Conservation (phyloP, 805 yeast genomes). For the Komagataella ulmi region DNA sequence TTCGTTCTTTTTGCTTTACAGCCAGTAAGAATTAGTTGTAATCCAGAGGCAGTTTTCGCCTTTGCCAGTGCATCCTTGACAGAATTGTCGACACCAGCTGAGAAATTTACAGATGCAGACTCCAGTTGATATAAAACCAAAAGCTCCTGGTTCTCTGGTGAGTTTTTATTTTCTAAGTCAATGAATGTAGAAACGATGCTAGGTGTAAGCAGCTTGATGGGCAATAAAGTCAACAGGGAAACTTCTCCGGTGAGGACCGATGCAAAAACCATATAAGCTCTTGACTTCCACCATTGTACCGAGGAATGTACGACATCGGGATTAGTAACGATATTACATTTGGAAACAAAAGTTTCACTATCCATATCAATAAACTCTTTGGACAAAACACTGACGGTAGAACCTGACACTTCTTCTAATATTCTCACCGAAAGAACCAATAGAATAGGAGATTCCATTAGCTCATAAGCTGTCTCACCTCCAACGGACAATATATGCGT, state of each 20-base stretch:
- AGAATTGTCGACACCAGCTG: constrained; percentile 50
- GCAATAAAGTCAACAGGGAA: constrained; percentile 23
- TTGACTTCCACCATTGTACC: constrained; percentile 63
- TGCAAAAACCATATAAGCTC: constrained; percentile 51
- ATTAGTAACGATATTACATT: constrained; percentile 8
- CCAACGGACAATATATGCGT: constrained; percentile 8
- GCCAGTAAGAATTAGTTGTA: constrained; percentile 66
- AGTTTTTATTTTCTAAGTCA: constrained; percentile 17
- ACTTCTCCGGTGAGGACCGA: constrained; percentile 54
- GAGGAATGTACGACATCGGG: constrained; percentile 29
- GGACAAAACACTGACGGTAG: constrained; percentile 15
- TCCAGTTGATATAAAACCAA: constrained; percentile 49
- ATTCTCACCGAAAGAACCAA: constrained; percentile 28
- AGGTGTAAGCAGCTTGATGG: constrained; percentile 25
- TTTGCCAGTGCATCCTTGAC: constrained; percentile 39
- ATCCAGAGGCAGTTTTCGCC: constrained; percentile 44
- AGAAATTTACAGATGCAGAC: constrained; percentile 47
- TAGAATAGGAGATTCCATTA: constrained; percentile 35
- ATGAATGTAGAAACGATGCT: constrained; percentile 19
- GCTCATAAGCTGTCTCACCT: constrained; percentile 63
- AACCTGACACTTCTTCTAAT: constrained; percentile 24
- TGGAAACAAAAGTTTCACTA: constrained; percentile 10
- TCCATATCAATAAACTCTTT: constrained; percentile 5
- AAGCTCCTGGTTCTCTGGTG: constrained; percentile 17
- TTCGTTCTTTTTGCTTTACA: constrained; percentile 81